These are phyloP conservation scores for Aspergillus fumigatus DNA, from an alignment of 2,329 filamentous ascomycete species.

Conservation along the genomic window DNA sequence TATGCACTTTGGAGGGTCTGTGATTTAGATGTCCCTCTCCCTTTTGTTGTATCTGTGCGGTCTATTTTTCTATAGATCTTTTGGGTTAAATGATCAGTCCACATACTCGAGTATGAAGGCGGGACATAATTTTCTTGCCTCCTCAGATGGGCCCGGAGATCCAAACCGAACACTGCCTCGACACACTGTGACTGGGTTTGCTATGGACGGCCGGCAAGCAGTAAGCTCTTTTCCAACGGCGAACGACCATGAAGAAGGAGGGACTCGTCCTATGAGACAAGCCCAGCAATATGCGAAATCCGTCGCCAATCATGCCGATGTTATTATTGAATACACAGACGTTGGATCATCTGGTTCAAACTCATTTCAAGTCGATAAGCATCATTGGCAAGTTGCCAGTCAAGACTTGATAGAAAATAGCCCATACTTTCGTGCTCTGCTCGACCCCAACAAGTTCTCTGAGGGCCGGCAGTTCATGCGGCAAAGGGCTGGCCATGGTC, in stretches of 20 bases:
- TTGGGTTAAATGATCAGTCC: not conserved
- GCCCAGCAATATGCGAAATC: constrained; percentile 10
- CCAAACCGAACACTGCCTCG: constrained; percentile 5
- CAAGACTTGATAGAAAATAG: constrained; percentile 29
- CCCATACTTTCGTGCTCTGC: constrained; percentile 36
- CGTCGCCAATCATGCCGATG: constrained; percentile 29
- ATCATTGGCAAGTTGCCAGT: constrained; percentile 34
- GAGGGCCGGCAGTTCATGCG: constrained; percentile 35
- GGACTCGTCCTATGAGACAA: not conserved
- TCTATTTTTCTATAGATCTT: not conserved
- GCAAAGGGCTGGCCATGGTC: constrained; percentile 16
- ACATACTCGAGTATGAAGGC: constrained; percentile 17
- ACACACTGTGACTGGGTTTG: not conserved
- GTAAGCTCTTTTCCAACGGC: not conserved
- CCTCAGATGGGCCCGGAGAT: constrained; percentile 3
- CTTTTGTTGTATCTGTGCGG: not conserved
- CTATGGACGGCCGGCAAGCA: not conserved
- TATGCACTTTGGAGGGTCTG: not conserved
- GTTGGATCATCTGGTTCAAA: constrained; percentile 3
- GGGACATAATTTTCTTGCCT: constrained; percentile 19
- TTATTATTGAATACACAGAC: constrained; percentile 32
- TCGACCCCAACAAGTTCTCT: constrained; percentile 40
- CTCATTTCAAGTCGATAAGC: constrained; percentile 2
- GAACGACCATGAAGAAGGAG: not conserved
- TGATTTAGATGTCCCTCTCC: not conserved